phyloP scores from a whole-genome alignment of 495 filamentous ascomycete species.

The Podospora conica region DNA sequence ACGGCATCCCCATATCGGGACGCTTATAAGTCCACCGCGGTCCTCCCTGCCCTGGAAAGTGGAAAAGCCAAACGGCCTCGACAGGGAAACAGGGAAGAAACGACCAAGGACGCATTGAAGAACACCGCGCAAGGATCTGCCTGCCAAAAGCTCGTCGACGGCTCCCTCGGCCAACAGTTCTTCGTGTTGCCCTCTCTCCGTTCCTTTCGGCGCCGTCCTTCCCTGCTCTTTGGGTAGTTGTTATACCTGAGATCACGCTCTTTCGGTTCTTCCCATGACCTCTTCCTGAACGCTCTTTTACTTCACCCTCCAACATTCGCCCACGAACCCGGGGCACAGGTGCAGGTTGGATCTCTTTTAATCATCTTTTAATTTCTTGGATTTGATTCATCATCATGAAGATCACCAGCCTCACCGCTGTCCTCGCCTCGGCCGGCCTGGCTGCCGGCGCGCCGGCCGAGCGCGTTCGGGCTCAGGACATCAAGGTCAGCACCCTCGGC shows the following conservation, averaged over 20 bases:
- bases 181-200: not conserved
- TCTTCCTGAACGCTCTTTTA: constrained; percentile 7
- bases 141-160: not conserved
- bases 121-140: not conserved
- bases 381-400: constrained; percentile 22
- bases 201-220: not conserved
- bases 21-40: not conserved
- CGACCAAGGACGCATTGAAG: not conserved
- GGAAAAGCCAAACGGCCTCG: not conserved
- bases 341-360: not conserved
- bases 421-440: constrained; percentile 23
- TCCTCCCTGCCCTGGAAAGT: not conserved
- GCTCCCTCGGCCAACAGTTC: not conserved
- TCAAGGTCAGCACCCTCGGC: constrained; percentile 30
- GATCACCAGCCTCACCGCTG: constrained; percentile 17
- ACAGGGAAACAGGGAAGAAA: not conserved
- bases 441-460: constrained; percentile 20
- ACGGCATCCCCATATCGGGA: not conserved
- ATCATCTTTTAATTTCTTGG: constrained; percentile 8
- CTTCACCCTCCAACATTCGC: not conserved
- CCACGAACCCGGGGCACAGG: not conserved
- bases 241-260: constrained; percentile 1
- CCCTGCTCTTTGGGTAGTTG: not conserved
- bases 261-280: not conserved
- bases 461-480: constrained; percentile 16